phyloP scores from a whole-genome alignment of 2,329 filamentous ascomycete genomes.

The Neobulgaria alba region DNA sequence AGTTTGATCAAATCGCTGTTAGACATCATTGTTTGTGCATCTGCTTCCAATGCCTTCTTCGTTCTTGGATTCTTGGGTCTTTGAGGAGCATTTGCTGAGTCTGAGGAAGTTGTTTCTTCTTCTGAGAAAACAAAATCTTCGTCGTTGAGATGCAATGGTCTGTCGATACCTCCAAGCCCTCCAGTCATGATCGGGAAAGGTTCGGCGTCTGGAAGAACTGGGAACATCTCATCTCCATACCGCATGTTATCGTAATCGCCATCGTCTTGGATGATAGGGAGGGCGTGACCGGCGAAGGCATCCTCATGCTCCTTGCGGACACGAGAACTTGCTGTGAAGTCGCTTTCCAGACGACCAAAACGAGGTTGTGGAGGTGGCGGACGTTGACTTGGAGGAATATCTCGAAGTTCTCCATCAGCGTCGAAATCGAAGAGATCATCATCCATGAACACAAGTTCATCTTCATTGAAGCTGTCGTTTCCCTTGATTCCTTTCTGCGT shows the following conservation, averaged over 20 bases:
- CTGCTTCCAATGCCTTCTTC: conserved; percentile 37
- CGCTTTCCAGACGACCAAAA: conserved; percentile 20
- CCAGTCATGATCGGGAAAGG: conserved; percentile 24
- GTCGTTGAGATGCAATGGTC: conserved; percentile 20
- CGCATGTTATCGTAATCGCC: conserved; percentile 22
- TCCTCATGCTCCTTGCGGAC: conserved; percentile 37
- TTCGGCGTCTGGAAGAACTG: conserved; percentile 25
- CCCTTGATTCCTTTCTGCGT: conserved; percentile 23
- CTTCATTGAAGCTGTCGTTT: conserved; percentile 29
- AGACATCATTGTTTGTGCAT: conserved; percentile 42
- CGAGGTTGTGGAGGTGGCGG: conserved; percentile 11
- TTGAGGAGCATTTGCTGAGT: conserved; percentile 33
- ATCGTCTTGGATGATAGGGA: conserved; percentile 23
- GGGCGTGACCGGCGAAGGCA: conserved; percentile 23
- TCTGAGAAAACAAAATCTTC: conserved; percentile 17
- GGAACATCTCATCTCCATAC: conserved; percentile 25
- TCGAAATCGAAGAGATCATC: conserved; percentile 54
- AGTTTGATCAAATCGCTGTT: conserved; percentile 48
- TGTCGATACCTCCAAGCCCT: conserved; percentile 14
- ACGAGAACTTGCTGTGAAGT: conserved; percentile 31
- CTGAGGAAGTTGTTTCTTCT: conserved; percentile 30
- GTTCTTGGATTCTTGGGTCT: conserved; percentile 27
- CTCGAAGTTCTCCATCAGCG: conserved; percentile 49
- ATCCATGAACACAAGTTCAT: conserved; percentile 36
- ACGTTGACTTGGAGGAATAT: conserved; percentile 29